phyloP scores from a whole-genome alignment of 371 early-diverging fungal genomes.

The Rhizomucor miehei region DNA sequence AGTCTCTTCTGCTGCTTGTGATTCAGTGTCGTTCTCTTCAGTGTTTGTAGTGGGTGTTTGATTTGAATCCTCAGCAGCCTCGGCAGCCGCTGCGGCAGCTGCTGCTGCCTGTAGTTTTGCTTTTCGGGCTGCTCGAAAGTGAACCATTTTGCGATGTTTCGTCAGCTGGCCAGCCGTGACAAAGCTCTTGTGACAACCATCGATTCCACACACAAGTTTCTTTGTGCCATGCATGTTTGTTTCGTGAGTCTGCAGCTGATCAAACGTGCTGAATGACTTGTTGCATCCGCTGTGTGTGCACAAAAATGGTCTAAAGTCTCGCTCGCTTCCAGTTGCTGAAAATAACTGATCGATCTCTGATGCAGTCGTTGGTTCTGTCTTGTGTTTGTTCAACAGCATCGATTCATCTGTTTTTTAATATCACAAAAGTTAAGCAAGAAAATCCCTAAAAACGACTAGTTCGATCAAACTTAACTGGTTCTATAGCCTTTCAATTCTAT shows the following conservation, averaged over 20 bases:
- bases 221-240: conserved; percentile 52
- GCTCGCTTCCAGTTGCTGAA: conserved; percentile 40
- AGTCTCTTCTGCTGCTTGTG: neutral
- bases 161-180: conserved; percentile 48
- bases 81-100: conserved; percentile 29
- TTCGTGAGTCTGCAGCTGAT: conserved; percentile 47
- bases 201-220: conserved; percentile 45
- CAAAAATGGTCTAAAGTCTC: conserved; percentile 44
- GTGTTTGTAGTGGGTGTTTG: neutral
- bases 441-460: too few species aligned
- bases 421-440: too few species aligned
- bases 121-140: conserved; percentile 45
- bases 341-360: conserved; percentile 46
- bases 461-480: conserved; percentile 19
- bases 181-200: conserved; percentile 49
- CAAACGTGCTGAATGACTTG: conserved; percentile 44
- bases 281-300: conserved; percentile 49
- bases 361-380: conserved; percentile 40
- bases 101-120: conserved; percentile 39
- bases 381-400: conserved; percentile 33
- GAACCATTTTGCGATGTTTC: conserved; percentile 56
- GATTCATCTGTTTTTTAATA: conserved; percentile 24
- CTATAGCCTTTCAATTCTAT: conserved; percentile 27
- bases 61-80: conserved; percentile 8
- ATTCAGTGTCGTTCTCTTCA: too few species aligned